Conservation (phyloP, 2,329 filamentous ascomycete genomes). For the Apiospora hydei region DNA sequence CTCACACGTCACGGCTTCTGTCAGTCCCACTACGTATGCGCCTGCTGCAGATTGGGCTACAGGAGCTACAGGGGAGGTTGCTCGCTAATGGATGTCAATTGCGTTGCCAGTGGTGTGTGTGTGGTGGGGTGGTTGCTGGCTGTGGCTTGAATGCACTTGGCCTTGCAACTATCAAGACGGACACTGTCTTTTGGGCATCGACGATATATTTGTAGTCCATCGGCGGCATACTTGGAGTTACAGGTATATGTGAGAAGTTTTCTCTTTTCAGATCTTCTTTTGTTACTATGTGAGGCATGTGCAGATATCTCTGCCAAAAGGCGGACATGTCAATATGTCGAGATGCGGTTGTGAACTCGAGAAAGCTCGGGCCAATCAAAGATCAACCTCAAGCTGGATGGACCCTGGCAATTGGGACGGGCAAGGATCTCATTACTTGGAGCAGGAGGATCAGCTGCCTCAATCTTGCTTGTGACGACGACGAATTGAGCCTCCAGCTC, state of each 20-base stretch:
- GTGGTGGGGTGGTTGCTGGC: background rate
- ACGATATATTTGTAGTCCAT: no score
- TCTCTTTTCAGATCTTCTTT: no score
- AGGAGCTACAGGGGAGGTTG: background rate
- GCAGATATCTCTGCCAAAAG: background rate
- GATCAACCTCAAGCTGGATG: background rate
- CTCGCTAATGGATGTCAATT: background rate
- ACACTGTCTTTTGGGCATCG: no score
- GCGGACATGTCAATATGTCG: no score
- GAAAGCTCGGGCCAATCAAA: conserved; percentile 15
- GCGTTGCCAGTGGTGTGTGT: background rate
- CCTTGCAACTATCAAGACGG: background rate
- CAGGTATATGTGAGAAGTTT: no score
- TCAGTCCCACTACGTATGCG: background rate
- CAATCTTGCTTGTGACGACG: background rate
- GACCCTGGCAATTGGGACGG: conserved; percentile 19
- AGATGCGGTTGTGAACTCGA: background rate
- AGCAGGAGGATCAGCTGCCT: background rate
- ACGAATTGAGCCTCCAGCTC: background rate
- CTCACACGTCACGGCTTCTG: background rate
- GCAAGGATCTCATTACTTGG: background rate
- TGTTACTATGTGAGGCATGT: no score
- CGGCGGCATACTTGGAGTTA: no score
- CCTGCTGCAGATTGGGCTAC: background rate
- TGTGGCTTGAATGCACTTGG: background rate